Evolutionary conservation across 331 rosid genomes (phyloP), one percentile per base, ranked within the genome.

Genomic region (Acacia concinna): DNA sequence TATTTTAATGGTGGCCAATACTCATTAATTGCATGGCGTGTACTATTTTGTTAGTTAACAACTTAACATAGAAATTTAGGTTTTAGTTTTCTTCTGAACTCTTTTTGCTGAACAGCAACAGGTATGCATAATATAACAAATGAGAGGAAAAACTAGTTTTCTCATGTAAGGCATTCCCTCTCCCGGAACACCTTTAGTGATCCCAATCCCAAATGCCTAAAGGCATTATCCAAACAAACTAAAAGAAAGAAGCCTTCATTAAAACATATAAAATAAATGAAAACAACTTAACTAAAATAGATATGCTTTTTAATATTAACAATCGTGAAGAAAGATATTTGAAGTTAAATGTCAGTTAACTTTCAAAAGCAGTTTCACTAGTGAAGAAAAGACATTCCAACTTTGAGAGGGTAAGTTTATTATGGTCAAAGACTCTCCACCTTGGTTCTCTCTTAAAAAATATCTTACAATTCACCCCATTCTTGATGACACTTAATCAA

Each of bases 321-420:
- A 44, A 62, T 68, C 69, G 20, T 59, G 10, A 15, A 34, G 25
- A 73, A 70, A 31, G 75, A 70, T 35, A 23, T 37, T 25, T 59
- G 74, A 62, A 69, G 73, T 74, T 83, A 46, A 35, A 37, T 5
- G 21, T 20, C 7, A 81, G 54, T 62, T 47, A 28, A 30, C 11
- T 59, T 69, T 32, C 30, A 20, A 59, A 31, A 37, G 11, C 8
- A 8, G 27, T 69, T 79, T 35, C 32, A 32, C 13, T 47, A 52
- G 28, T 69, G 71, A 32, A 69, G 38, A 43, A 69, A 62, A 62
- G 35, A 60, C 54, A 68, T n/a, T 74, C 75, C 34, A 67, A 62
- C 38, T 79, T 21, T 28, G 46, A 75, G 15, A 35, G 25, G 35
- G 51, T 23, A 21, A 23, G 10, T 31, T 57, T 67, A 56, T 78